Base-by-base conservation (phyloP, 108 stramenopile genomes). In the Nitzschia putrida region DNA sequence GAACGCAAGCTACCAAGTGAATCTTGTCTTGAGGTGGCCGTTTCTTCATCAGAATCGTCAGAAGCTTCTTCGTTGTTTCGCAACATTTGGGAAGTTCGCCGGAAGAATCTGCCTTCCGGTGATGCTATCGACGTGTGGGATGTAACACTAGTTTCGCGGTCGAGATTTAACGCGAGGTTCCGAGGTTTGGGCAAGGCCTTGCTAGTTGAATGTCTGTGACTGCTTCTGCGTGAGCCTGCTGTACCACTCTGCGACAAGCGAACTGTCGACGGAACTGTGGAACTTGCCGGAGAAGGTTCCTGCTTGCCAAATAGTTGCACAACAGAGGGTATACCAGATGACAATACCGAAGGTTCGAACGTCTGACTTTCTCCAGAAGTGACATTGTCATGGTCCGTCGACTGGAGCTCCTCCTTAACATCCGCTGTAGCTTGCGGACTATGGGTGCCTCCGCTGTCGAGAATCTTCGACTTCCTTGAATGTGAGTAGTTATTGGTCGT, bases 51-150 rank as follows among this genome's bases (percentile, higher is more conserved):
- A 22, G 42, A 7, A 0, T 40, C 52, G n/a, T 53, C 47, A 16
- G 21, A 47, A 16, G 16, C 13, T 34, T 58, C 53, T 41, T 68
- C 18, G 4, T 16, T 25, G 49, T 41, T 64, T 53, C 38, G 51
- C 23, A 44, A 10, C 54, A 49, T 50, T 71, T 61, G 49, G 0
- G 58, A 53, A 9, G 59, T 29, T 9, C 74, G 59, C 4, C 74
- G 67, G 21, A 76, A 45, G 25, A 76, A 76, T 42, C 66, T 59
- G 18, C 58, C 74, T 44, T 68, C 74, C 0, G 74, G 67, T 21
- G 74, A 60, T n/a, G 65, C 61, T 7, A 76, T 22, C 4, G 61
- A 10, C 10, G 41, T 57, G 44, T 56, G 58, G 38, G 53, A 67
- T 42, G 16, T 61, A 49, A 52, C 53, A 57, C 55, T 60, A 0